Conservation (phyloP, 1,284 basidiomycete genomes). For the Sanghuangporus sanghuang region DNA sequence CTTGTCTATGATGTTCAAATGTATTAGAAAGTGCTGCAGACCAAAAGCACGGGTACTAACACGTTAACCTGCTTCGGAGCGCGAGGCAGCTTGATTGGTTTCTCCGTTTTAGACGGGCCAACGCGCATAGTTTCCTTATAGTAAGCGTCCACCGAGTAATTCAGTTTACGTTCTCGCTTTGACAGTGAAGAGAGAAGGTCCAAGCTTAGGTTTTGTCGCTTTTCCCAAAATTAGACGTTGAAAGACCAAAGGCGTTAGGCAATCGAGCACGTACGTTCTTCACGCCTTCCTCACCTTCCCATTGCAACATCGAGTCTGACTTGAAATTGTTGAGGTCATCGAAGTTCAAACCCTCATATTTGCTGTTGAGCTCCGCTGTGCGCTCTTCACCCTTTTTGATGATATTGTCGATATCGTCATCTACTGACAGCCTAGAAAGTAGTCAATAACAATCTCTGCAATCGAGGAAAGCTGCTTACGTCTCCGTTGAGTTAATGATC, state of each 20-base stretch:
- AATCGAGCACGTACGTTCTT: conserved; percentile 11
- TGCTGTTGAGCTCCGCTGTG: conserved; percentile 84
- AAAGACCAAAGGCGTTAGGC: conserved; percentile 11
- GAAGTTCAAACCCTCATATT: conserved; percentile 90
- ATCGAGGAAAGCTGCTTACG: conserved; percentile 37
- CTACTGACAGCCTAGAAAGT: conserved; percentile 61
- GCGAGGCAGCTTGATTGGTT: conserved; percentile 78
- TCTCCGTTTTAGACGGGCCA: conserved; percentile 75
- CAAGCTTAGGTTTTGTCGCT: conserved; percentile 70
- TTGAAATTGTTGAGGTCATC: conserved; percentile 98
- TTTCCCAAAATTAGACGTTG: conserved; percentile 14
- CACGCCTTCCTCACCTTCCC: conserved; percentile 89
- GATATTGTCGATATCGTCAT: conserved; percentile 94
- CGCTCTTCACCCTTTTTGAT: conserved; percentile 90
- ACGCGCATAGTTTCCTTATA: conserved; percentile 91
- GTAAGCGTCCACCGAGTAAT: conserved; percentile 92
- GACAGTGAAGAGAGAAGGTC: conserved; percentile 89
- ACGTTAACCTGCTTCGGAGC: conserved; percentile 88
- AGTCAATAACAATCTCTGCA: not conserved
- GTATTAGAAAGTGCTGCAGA: not conserved
- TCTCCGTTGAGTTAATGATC: conserved; percentile 79
- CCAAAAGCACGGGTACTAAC: conserved; percentile 37
- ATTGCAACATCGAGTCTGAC: conserved; percentile 84
- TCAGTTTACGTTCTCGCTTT: conserved; percentile 93
- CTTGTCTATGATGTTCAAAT: conserved; percentile 55